phyloP scores from a whole-genome alignment of 495 filamentous ascomycete species.

The Beverwykella pulmonaria region DNA sequence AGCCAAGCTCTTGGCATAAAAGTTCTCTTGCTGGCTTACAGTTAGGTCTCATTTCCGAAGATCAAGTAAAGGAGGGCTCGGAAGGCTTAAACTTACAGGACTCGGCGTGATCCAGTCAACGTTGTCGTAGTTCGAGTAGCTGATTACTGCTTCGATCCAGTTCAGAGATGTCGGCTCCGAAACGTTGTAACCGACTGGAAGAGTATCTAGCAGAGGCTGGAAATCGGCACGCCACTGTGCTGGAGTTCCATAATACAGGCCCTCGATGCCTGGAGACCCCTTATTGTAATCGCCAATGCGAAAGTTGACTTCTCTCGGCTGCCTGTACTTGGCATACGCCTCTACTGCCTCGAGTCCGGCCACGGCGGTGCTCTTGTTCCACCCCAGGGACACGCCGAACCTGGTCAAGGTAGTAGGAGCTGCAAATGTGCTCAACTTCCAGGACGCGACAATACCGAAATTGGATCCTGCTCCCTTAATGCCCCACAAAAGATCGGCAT shows the following conservation, averaged over 20 bases:
- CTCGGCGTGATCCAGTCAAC: slow-evolving; percentile 1
- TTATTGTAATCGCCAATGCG: slow-evolving; percentile 15
- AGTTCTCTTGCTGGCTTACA: slow-evolving; percentile 46
- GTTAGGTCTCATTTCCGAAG: neutral
- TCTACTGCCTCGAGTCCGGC: slow-evolving; percentile 18
- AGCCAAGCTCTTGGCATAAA: slow-evolving; percentile 53
- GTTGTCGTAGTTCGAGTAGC: slow-evolving; percentile 18
- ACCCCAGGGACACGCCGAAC: slow-evolving; percentile 6
- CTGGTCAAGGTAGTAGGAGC: slow-evolving; percentile 48
- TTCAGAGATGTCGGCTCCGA: slow-evolving; percentile 4
- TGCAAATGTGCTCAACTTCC: slow-evolving; percentile 60
- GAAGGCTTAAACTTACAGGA: slow-evolving; percentile 3
- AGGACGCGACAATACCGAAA: slow-evolving; percentile 66
- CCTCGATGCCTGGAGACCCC: slow-evolving; percentile 13
- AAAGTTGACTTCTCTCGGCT: slow-evolving; percentile 21
- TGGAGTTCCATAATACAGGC: slow-evolving; percentile 19
- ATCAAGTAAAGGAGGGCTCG: neutral
- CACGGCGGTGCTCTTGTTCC: slow-evolving; percentile 15
- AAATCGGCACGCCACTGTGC: slow-evolving; percentile 8
- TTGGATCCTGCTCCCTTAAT: slow-evolving; percentile 61
- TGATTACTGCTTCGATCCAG: slow-evolving; percentile 12
- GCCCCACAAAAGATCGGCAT: slow-evolving; percentile 51
- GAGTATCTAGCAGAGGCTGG: slow-evolving; percentile 10
- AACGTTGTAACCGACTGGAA: slow-evolving; percentile 4
- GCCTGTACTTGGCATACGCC: slow-evolving; percentile 10